Evolutionary conservation across 78 protist species (phyloP).

Genomic region (Polysphondylium violaceum): DNA sequence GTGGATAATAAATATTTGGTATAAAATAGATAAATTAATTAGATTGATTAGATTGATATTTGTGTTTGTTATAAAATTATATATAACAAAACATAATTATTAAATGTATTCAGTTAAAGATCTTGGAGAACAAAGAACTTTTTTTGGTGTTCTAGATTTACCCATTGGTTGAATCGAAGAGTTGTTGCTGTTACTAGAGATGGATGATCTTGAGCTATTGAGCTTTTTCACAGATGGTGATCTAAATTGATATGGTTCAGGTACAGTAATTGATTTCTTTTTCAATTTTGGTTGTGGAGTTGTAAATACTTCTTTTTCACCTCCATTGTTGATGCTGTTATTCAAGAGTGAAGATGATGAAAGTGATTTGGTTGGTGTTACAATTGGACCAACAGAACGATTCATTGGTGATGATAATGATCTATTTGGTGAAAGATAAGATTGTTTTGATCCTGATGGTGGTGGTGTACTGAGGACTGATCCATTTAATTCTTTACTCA

Average conservation of each 20-base stretch:
- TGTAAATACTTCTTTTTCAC: no score
- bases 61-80: neutral
- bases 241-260: neutral
- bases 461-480: neutral
- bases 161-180: conserved; percentile 13
- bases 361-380: conserved; percentile 12
- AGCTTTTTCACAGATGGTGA: conserved; percentile 20
- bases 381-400: neutral
- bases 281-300: conserved; percentile 2
- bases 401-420: conserved; percentile 14
- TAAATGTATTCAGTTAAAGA: conserved; percentile 43
- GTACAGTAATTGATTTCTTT: conserved; percentile 8
- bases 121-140: conserved; percentile 44
- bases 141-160: conserved; percentile 68
- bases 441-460: neutral
- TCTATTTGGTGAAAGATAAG: neutral
- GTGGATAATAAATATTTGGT: neutral
- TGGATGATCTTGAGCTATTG: no score
- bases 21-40: neutral
- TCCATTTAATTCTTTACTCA: conserved; percentile 26
- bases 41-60: neutral
- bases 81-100: no score
- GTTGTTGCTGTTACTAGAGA: neutral
- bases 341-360: conserved; percentile 24
- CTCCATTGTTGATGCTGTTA: neutral